Conservation (phyloP, 768 basidiomycete genomes). For the Daedaleopsis nitida region DNA sequence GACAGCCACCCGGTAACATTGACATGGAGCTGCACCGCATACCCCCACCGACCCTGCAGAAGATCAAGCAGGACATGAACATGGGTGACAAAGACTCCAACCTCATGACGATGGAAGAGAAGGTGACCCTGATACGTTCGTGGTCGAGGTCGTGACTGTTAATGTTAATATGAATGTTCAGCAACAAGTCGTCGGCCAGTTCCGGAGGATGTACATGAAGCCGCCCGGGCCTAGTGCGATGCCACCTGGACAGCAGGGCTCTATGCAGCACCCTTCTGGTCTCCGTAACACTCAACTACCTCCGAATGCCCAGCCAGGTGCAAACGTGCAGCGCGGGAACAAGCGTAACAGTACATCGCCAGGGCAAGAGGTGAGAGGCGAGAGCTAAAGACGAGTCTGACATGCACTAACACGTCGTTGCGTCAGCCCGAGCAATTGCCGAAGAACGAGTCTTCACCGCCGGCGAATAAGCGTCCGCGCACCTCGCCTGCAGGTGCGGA, state of each 20-base stretch:
- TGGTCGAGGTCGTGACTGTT: background rate
- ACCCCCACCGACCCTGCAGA: constrained; percentile 34
- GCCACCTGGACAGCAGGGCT: constrained; percentile 32
- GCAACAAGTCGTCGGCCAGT: constrained; percentile 18
- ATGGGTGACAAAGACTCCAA: constrained; percentile 48
- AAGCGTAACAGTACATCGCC: constrained; percentile 41
- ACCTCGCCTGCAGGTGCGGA: constrained; percentile 33
- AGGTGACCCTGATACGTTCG: constrained; percentile 43
- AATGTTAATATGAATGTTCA: constrained; percentile 4
- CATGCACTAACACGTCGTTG: constrained; percentile 12
- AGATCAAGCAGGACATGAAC: constrained; percentile 46
- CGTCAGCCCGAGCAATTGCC: constrained; percentile 30
- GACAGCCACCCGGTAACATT: constrained; percentile 42
- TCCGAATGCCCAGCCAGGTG: constrained; percentile 10
- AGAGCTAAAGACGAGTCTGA: background rate
- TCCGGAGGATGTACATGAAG: constrained; percentile 9
- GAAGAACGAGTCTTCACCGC: constrained; percentile 35
- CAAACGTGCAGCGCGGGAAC: constrained; percentile 26
- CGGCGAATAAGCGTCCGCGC: constrained; percentile 34
- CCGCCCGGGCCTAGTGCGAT: constrained; percentile 5
- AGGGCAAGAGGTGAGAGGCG: constrained; percentile 33
- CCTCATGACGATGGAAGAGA: constrained; percentile 53
- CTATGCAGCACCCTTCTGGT: constrained; percentile 36
- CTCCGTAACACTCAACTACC: constrained; percentile 32
- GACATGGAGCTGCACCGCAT: constrained; percentile 43